A percentile compares a stretch with the other conserved stretches of the same genome.
phyloP scores from a whole-genome alignment of 768 basidiomycete genomes.

The Leucosporidium yakuticum region DNA sequence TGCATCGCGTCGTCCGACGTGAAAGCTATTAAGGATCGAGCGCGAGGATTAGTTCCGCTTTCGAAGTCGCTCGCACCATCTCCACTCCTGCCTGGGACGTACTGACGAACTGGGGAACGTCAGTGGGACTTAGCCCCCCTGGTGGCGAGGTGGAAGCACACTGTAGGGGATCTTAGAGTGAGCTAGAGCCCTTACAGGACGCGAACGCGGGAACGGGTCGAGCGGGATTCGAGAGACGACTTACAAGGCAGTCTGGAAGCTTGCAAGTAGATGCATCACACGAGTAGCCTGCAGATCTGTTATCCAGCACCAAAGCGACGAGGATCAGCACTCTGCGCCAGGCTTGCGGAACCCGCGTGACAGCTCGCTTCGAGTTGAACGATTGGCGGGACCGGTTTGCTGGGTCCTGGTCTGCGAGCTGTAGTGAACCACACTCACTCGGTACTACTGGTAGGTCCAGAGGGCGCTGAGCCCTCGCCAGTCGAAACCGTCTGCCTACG shows the following conservation, averaged over 20 bases:
- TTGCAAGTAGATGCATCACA: conserved; percentile 62
- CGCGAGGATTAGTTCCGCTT: background rate
- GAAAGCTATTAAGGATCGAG: conserved; percentile 17
- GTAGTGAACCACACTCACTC: background rate
- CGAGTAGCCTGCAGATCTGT: conserved; percentile 60
- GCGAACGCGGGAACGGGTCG: too few species aligned
- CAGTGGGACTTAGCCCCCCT: conserved; percentile 61
- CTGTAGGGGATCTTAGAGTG: conserved; percentile 32
- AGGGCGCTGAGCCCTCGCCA: background rate
- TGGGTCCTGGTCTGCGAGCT: conserved; percentile 46
- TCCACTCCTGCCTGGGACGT: conserved; percentile 23
- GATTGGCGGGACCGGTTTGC: conserved; percentile 44
- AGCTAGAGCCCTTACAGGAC: too few species aligned
- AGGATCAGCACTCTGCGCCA: too few species aligned
- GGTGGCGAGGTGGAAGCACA: conserved; percentile 69
- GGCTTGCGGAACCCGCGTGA: too few species aligned
- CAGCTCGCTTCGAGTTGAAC: too few species aligned
- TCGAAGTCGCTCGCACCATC: too few species aligned
- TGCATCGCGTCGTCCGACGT: conserved; percentile 54
- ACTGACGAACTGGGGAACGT: conserved; percentile 42
- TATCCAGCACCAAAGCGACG: too few species aligned
- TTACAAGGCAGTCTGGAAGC: conserved; percentile 56
- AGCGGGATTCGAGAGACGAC: conserved; percentile 9
- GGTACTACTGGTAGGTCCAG: background rate
- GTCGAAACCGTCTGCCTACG: background rate